Percentiles rank a stretch among this genome's conserved stretches.
phyloP scores from a whole-genome alignment of 345 rosid species.

The Dimocarpus longan region DNA sequence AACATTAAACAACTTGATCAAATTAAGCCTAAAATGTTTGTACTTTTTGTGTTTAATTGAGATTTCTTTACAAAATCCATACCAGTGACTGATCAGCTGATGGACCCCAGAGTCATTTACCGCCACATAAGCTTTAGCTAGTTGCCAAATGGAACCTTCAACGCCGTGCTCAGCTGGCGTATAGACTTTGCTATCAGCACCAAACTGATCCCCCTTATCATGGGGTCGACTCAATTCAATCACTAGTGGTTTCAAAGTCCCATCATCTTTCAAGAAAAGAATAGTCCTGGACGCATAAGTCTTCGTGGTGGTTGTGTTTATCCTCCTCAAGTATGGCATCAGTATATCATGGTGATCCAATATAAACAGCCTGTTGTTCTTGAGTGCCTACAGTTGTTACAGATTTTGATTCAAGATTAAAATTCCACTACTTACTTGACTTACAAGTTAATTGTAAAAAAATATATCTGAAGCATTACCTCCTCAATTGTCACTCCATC shows the following conservation, averaged over 20 bases:
- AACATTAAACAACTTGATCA: neutral
- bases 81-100: slow-evolving; percentile 96
- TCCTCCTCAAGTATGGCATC: slow-evolving; percentile 70
- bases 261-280: slow-evolving; percentile 73
- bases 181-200: slow-evolving; percentile 61
- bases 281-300: slow-evolving; percentile 77
- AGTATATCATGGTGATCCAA: slow-evolving; percentile 78
- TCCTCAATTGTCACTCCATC: slow-evolving; percentile 53
- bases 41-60: too few species aligned
- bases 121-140: slow-evolving; percentile 87
- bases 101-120: slow-evolving; percentile 89
- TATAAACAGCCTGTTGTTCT: slow-evolving; percentile 62
- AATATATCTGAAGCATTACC: slow-evolving; percentile 35
- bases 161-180: slow-evolving; percentile 68
- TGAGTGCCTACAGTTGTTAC: slow-evolving; percentile 50
- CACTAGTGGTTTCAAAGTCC: slow-evolving; percentile 77
- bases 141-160: slow-evolving; percentile 68
- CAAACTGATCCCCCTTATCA: slow-evolving; percentile 62
- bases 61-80: slow-evolving; percentile 19
- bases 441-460: neutral
- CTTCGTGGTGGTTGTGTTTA: slow-evolving; percentile 65
- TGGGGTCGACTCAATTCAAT: slow-evolving; percentile 84
- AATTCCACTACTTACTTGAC: neutral
- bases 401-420: neutral
- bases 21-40: neutral